Evolutionary conservation across 257 asterid species (phyloP).

Genomic region (Rauvolfia tetraphylla): DNA sequence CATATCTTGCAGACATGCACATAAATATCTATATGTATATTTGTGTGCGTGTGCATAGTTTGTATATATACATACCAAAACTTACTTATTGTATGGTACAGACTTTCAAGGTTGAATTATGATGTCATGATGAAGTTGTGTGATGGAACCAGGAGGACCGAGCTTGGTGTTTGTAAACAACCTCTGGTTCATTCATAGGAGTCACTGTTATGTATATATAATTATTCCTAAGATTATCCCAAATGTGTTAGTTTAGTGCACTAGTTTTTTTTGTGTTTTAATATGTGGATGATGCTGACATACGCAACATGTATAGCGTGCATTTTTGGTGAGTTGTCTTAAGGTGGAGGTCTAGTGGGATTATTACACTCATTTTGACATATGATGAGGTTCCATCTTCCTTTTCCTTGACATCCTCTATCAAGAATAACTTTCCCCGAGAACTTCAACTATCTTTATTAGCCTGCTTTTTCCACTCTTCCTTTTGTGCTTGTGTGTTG

Average conservation of each 20-base stretch:
- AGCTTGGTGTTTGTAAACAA: neutral
- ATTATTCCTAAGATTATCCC: neutral
- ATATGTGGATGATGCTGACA: neutral
- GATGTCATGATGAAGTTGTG: neutral
- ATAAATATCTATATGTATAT: neutral
- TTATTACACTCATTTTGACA: neutral
- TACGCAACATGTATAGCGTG: neutral
- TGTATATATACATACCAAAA: neutral
- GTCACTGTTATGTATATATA: neutral
- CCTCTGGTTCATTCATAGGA: neutral
- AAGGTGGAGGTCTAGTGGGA: neutral
- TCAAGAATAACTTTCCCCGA: neutral
- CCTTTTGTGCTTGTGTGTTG: neutral
- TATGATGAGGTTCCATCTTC: neutral
- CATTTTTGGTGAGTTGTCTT: neutral
- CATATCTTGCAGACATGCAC: neutral
- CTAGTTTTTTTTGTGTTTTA: neutral
- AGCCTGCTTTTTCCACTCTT: neutral
- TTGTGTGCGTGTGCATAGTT: too few relatives aligned
- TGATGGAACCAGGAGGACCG: neutral
- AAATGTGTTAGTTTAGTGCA: neutral
- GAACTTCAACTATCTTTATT: neutral
- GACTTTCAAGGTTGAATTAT: neutral
- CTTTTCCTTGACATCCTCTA: neutral
- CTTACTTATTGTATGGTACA: neutral